phyloP scores from a whole-genome alignment of 2,329 filamentous ascomycete genomes.

The Ophiostoma tasmaniense region DNA sequence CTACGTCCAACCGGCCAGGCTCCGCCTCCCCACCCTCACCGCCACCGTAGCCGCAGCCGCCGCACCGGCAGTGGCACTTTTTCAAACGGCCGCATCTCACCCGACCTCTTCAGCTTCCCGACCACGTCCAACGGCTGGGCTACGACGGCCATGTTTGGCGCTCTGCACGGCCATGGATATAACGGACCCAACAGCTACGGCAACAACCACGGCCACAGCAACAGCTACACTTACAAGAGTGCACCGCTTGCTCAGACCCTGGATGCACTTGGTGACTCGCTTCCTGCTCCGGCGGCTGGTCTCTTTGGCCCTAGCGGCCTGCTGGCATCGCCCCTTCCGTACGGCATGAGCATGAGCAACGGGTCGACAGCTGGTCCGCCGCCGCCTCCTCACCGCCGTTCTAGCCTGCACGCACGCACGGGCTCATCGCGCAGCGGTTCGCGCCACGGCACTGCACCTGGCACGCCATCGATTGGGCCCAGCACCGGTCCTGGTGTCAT shows the following conservation, averaged over 20 bases:
- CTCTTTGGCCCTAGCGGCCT: slow-evolving; percentile 29
- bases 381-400: slow-evolving; percentile 43
- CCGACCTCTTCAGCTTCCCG: slow-evolving; percentile 49
- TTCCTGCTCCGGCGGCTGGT: slow-evolving; percentile 33
- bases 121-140: slow-evolving; percentile 35
- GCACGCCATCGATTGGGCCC: slow-evolving; percentile 19
- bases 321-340: slow-evolving; percentile 25
- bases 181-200: slow-evolving; percentile 20
- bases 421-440: slow-evolving; percentile 23
- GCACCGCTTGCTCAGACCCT: slow-evolving; percentile 29
- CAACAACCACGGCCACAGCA: background rate
- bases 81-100: slow-evolving; percentile 31
- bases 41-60: background rate
- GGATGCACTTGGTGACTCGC: slow-evolving; percentile 39
- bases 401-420: slow-evolving; percentile 44
- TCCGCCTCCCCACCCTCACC: slow-evolving; percentile 13
- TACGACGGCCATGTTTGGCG: slow-evolving; percentile 39
- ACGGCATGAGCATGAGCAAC: slow-evolving; percentile 13
- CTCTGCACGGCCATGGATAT: slow-evolving; percentile 30
- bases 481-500: background rate
- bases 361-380: slow-evolving; percentile 29
- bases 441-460: slow-evolving; percentile 17
- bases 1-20: slow-evolving; percentile 32
- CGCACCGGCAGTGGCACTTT: background rate
- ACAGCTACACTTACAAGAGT: background rate